phyloP scores from a whole-genome alignment of 164 flowering plant genomes.

The Kalanchoe fedtschenkoi region DNA sequence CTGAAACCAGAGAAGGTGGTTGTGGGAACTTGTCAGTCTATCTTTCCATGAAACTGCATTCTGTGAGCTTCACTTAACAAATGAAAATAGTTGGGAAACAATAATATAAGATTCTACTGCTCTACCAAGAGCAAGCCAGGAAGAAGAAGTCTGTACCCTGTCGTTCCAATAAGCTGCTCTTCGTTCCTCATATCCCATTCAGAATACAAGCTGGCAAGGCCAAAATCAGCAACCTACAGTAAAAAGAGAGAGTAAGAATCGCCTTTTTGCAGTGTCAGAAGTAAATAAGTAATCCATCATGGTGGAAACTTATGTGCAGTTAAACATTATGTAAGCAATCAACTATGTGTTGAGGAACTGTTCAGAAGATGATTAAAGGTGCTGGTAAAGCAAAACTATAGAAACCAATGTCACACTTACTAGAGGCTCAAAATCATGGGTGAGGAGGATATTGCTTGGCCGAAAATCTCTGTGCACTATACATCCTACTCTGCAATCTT shows the following conservation, averaged over 20 bases:
- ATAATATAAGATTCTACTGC: neutral
- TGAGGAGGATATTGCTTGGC: constrained; percentile 75
- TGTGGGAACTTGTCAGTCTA: neutral
- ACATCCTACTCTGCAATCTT: constrained; percentile 91
- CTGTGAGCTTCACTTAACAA: neutral
- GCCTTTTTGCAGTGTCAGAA: neutral
- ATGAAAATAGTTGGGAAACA: neutral
- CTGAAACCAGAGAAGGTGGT: constrained; percentile 29
- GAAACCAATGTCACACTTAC: constrained; percentile 19
- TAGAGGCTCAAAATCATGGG: constrained; percentile 88
- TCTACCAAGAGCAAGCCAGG: neutral
- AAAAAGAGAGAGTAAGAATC: neutral
- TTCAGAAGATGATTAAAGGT: neutral
- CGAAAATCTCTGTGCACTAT: constrained; percentile 72
- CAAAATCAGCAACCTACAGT: constrained; percentile 79
- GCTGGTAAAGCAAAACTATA: neutral
- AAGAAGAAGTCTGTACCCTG: constrained; percentile 37
- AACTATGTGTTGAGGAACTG: neutral
- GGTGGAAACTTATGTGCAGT: neutral
- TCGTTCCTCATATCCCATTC: constrained; percentile 34
- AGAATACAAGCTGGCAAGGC: constrained; percentile 58
- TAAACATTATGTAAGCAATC: neutral
- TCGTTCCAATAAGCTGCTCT: constrained; percentile 41
- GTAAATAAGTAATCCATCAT: neutral
- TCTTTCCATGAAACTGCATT: neutral